Base-by-base conservation (phyloP, 2,329 filamentous ascomycete genomes). In the Aspergillus pseudonomiae region DNA sequence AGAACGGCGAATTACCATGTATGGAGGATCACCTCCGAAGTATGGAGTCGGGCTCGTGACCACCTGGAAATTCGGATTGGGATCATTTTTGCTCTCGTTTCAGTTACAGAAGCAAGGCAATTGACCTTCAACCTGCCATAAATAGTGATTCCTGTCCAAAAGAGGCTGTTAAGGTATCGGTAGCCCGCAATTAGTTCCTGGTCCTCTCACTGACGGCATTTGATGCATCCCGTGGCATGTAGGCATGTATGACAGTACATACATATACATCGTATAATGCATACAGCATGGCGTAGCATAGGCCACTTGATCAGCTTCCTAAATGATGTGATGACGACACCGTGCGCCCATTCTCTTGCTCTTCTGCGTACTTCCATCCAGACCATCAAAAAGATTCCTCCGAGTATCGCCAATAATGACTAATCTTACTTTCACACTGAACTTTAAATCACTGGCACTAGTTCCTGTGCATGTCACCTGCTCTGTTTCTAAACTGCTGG, bases 361-460 rank as follows among this genome's bases (percentile, higher is more conserved):
- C 39, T n/a, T 41, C 16, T 11, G 2, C 4, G 32, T 11, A 19
- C 28, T 28, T n/a, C n/a, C 34, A 34, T 60, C 59, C 50, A 45
- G 46, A 50, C 56, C 60, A 24, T 34, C 21, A 34, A 32, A 34
- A 32, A 16, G 39, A 39, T 64, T 56, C 53, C 62, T 66, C 67
- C 67, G 67, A 68, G 45, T 57, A 30, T 67, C 67, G 67, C 63
- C 57, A 60, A 11, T 65, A 60, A 57, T 46, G 39, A 53, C 41
- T 56, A 57, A 56, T 41, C n/a, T 24, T 24, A n/a, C 48, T 10
- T 52, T n/a, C 16, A 52, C 16, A 3, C 28, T 55, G 32, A 55
- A 55, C 32, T 39, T 39, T 26, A 24, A 55, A 19, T 3, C 6
- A 19, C 30, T 30, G 24, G 26, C 24, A 28, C 24, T 30, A 28